Evolutionary conservation across 345 rosid genomes (phyloP), one percentile per base, ranked within the genome.

Genomic region (Garcia nutans): DNA sequence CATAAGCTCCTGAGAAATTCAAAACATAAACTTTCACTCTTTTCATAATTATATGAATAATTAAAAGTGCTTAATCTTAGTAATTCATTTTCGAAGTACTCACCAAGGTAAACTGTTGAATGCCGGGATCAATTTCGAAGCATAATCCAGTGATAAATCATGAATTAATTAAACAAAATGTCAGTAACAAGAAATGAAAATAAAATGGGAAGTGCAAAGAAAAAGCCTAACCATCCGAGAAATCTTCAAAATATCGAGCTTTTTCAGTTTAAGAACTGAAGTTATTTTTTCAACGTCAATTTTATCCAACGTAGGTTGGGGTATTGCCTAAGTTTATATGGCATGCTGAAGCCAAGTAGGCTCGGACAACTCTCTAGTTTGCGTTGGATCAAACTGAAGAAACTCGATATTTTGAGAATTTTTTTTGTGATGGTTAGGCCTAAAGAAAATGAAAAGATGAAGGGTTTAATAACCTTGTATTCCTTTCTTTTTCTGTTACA

Each of bases 401-500:
- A n/a, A n/a, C n/a, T n/a, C 31, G 31, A 28, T 28, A 28, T 28
- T 28, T 28, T 28, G 31, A 28, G 31, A 28, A 28, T 28, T 28
- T 28, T 28, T 2, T n/a, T n/a, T n/a, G n/a, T 1, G 31, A 28
- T 28, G 31, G 31, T 28, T 28, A 28, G 31, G 17, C 19, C 24
- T 70, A 60, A 49, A 37, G 44, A 42, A 13, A 17, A 0, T 19
- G 41, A 61, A 50, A 10, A 31, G 59, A 24, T 1, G 13, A n/a
- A 68, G 55, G 26, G 28, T 20, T 47, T 49, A 77, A 44, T 28
- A 69, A 80, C 93, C 91, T 87, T 90, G 91, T 83, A 88, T 88
- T 47, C 94, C 94, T 82, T 88, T 90, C 85, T 88, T 88, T 84
- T 83, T 88, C 77, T 88, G 94, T 83, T 55, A 82, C 82, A 67